Conservation (phyloP, 2,329 filamentous ascomycete species). For the Aspergillus hortae region DNA sequence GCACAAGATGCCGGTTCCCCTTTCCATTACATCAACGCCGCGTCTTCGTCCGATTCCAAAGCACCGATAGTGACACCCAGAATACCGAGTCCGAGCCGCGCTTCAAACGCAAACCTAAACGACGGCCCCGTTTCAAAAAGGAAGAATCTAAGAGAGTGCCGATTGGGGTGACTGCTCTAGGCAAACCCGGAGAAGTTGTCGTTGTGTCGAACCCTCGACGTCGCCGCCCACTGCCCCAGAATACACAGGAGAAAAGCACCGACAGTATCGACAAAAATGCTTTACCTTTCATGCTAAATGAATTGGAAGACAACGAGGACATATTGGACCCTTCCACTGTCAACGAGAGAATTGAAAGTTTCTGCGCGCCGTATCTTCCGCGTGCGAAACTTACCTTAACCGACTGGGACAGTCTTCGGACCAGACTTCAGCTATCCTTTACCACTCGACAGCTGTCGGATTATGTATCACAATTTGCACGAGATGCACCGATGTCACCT, state of each 20-base stretch:
- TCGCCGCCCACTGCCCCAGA: constrained; percentile 9
- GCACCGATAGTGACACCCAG: constrained; percentile 9
- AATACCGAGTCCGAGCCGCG: constrained; percentile 2
- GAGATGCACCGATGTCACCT: neutral
- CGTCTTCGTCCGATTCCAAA: constrained; percentile 19
- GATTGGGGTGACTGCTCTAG: constrained; percentile 32
- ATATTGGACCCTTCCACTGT: constrained; percentile 16
- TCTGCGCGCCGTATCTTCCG: constrained; percentile 20
- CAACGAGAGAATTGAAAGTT: constrained; percentile 24
- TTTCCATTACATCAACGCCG: constrained; percentile 8
- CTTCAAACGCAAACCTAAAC: constrained; percentile 5
- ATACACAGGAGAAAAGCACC: constrained; percentile 2
- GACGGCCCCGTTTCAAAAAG: neutral
- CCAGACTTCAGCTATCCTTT: constrained; percentile 32
- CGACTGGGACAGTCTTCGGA: constrained; percentile 30
- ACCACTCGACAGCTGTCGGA: constrained; percentile 29
- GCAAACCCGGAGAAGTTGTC: constrained; percentile 36
- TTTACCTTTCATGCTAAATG: constrained; percentile 24
- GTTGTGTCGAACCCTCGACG: constrained; percentile 27
- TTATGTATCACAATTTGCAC: constrained; percentile 20
- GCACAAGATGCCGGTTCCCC: constrained; percentile 5
- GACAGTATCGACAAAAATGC: constrained; percentile 8
- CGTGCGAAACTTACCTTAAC: constrained; percentile 21
- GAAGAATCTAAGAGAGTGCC: constrained; percentile 13
- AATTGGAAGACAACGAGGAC: constrained; percentile 19